A percentile compares a stretch with the other conserved stretches of the same genome.
Conservation (phyloP, 176 grass and related monocot species). For the Oryza punctata region DNA sequence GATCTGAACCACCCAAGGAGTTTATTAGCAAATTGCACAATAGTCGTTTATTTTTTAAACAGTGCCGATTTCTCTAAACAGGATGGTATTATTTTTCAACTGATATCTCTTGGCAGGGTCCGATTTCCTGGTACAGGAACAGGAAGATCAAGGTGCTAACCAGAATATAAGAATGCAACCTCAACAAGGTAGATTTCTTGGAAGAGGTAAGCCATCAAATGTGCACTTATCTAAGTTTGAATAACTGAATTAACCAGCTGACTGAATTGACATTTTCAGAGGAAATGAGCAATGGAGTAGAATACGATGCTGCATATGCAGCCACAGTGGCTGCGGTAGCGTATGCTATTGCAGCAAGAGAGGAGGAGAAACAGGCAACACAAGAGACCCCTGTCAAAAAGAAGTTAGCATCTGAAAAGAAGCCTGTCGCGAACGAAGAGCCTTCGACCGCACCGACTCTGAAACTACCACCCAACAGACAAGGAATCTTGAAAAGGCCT, state of each 20-base stretch:
- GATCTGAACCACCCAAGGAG: not conserved
- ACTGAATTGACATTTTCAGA: not conserved
- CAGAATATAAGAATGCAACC: not conserved
- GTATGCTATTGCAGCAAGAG: constrained; percentile 51
- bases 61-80: not conserved
- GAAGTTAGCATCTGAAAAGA: constrained; percentile 25
- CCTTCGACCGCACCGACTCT: not conserved
- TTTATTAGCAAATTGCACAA: not conserved
- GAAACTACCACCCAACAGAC: constrained; percentile 24
- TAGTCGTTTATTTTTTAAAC: not conserved
- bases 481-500: constrained; percentile 52
- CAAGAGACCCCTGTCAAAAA: constrained; percentile 18
- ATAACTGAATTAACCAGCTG: not conserved
- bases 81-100: not conserved
- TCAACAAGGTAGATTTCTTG: constrained; percentile 19
- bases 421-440: not conserved
- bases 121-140: constrained; percentile 30
- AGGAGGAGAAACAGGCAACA: constrained; percentile 39
- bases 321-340: constrained; percentile 68
- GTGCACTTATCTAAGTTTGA: not conserved
- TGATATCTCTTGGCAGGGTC: constrained; percentile 27
- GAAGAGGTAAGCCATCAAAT: constrained; percentile 23
- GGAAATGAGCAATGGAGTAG: constrained; percentile 26
- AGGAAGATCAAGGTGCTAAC: constrained; percentile 8
- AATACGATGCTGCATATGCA: constrained; percentile 41